Evolutionary conservation across 768 basidiomycete genomes (phyloP).

Genomic region (Xerocomus potaroensis): DNA sequence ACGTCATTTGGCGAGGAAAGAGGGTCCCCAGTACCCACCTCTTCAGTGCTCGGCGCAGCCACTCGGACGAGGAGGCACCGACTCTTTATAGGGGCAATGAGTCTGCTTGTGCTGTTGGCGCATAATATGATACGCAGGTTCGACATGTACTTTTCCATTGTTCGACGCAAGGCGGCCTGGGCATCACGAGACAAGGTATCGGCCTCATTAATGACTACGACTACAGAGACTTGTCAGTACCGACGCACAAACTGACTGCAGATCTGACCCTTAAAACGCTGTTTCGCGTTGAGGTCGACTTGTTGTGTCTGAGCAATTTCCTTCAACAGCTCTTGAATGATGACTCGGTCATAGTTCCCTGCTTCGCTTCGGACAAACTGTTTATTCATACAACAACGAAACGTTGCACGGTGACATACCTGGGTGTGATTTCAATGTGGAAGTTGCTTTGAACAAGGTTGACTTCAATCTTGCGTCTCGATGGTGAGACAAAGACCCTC

Average conservation of each 20-base stretch:
- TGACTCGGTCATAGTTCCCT: constrained; percentile 89
- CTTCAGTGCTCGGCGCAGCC: constrained; percentile 73
- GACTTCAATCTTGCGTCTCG: constrained; percentile 90
- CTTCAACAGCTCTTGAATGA: constrained; percentile 95
- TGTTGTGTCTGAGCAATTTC: constrained; percentile 99
- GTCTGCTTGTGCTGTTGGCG: constrained; percentile 89
- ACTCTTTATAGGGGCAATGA: constrained; percentile 96
- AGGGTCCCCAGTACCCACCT: constrained; percentile 45
- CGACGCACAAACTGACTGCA: neutral
- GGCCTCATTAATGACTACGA: constrained; percentile 98
- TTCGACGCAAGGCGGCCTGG: constrained; percentile 92
- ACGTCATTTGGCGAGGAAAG: constrained; percentile 1
- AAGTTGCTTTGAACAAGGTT: constrained; percentile 98
- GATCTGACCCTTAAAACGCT: constrained; percentile 88
- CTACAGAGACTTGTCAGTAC: constrained; percentile 37
- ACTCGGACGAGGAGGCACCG: constrained; percentile 92
- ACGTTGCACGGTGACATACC: constrained; percentile 43
- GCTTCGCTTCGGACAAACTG: constrained; percentile 66
- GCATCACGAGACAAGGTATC: constrained; percentile 94
- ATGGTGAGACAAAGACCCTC: constrained; percentile 90
- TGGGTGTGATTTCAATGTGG: constrained; percentile 96
- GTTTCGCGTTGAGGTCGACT: constrained; percentile 91
- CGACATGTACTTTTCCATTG: constrained; percentile 99
- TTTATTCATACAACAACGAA: neutral
- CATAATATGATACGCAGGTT: constrained; percentile 97